Evolutionary conservation across 768 basidiomycete genomes (phyloP).

Genomic region (Brasilioporus rufonigricans): DNA sequence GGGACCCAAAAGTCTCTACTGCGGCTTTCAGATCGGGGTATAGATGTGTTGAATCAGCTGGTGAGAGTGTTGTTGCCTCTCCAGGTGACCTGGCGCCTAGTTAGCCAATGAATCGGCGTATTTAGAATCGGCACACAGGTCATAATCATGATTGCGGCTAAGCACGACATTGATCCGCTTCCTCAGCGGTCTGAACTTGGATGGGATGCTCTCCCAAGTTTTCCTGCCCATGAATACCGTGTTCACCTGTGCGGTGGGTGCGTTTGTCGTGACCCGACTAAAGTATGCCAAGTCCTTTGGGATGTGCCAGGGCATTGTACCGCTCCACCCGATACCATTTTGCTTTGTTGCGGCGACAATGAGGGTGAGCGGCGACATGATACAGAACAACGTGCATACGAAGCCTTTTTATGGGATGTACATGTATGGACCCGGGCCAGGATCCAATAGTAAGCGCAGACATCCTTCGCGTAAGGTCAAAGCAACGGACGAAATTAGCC

Average conservation of each 20-base stretch:
- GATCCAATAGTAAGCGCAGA: too few species aligned
- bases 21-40: conserved; percentile 21
- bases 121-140: conserved; percentile 49
- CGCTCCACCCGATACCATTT: conserved; percentile 84
- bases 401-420: background rate
- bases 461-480: too few species aligned
- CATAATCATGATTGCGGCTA: conserved; percentile 55
- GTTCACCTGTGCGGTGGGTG: conserved; percentile 58
- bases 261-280: conserved; percentile 66
- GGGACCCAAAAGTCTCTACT: conserved; percentile 7
- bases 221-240: conserved; percentile 93
- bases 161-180: conserved; percentile 78
- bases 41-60: conserved; percentile 30
- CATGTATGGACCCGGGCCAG: too few species aligned
- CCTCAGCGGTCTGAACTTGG: conserved; percentile 75
- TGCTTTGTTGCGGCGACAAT: conserved; percentile 88
- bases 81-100: conserved; percentile 12
- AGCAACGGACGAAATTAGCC: conserved; percentile 32
- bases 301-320: conserved; percentile 83
- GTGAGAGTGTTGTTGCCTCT: background rate
- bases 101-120: conserved; percentile 5
- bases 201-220: conserved; percentile 96
- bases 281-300: conserved; percentile 92
- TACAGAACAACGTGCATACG: background rate
- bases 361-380: conserved; percentile 75